Base-by-base conservation (phyloP, 2,329 filamentous ascomycete species). In the Colletotrichum costaricense region DNA sequence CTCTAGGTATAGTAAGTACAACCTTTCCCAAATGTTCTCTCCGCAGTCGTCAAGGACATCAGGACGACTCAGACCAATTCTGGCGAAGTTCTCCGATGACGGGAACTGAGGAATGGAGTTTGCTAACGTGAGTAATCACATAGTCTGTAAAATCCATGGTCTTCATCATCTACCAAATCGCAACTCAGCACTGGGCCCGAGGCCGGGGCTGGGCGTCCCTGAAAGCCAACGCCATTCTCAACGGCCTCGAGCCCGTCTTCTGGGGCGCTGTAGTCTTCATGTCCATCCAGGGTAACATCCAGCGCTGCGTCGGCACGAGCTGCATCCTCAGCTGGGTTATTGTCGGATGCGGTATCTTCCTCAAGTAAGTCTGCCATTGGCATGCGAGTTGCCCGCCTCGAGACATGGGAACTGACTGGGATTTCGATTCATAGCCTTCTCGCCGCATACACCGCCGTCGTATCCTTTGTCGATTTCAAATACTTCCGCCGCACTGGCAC, bases 91-190 rank as follows among this genome's bases (percentile, higher is more conserved):
- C 1, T 42, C 2, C 38, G 3, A 42, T 19, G 16, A 42, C 2
- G 2, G 4, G 1, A 42, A 19, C 19, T 6, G 19, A 19, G 6
- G 14, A 7, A 19, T 19, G 2, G 1, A 38, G n/a, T 35, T 2
- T 9, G 2, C 9, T n/a, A 49, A 49, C 42, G n/a, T 24, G 4
- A 19, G 11, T 14, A 42, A 54, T 5, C 11, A 11, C 28, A 52
- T 0, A 81, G 80, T 75, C 75, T 49, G 77, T 79, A 19, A 85
- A 85, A 76, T 83, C 82, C 2, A 75, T 85, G 24, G 71, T 84
- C 52, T 76, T 86, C 57, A 78, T 86, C 68, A 52, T 71, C 5
- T 86, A 86, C 74, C 80, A 85, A 66, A 72, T 86, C 46, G 72
- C 82, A 2, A 81, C 81, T 16, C 80, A 81, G 11, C 84, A 84